These are phyloP conservation scores for Trichoderma asperelloides DNA, from an alignment of 495 filamentous ascomycete species.

Conservation along the genomic window DNA sequence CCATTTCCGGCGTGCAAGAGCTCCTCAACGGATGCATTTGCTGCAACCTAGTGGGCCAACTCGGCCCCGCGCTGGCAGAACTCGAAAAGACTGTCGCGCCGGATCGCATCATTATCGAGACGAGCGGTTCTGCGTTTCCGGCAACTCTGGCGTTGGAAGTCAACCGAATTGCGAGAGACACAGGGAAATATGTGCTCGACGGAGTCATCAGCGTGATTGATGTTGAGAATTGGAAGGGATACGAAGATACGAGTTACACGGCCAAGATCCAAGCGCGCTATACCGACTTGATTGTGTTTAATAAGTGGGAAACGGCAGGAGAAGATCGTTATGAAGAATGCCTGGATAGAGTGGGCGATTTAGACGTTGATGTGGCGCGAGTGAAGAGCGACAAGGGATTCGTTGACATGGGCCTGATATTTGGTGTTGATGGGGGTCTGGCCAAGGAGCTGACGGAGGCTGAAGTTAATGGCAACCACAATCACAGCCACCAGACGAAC, in stretches of 20 bases:
- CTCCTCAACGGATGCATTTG: constrained; percentile 95
- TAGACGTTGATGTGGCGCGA: constrained; percentile 71
- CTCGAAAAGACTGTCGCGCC: constrained; percentile 51
- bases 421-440: constrained; percentile 79
- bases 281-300: constrained; percentile 88
- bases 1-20: constrained; percentile 85
- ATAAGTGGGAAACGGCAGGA: constrained; percentile 79
- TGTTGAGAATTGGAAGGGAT: constrained; percentile 95
- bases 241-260: constrained; percentile 83
- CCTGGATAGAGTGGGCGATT: constrained; percentile 74
- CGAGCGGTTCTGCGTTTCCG: constrained; percentile 77
- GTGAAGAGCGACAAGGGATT: constrained; percentile 72
- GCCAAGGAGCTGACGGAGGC: constrained; percentile 47
- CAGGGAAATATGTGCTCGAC: constrained; percentile 63
- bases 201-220: constrained; percentile 90
- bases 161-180: constrained; percentile 63
- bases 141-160: constrained; percentile 90
- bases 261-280: constrained; percentile 80
- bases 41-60: constrained; percentile 92
- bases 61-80: constrained; percentile 67
- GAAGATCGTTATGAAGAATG: constrained; percentile 73
- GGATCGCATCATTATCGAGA: constrained; percentile 90
- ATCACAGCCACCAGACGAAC: constrained; percentile 23
- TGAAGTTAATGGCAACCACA: constrained; percentile 17
- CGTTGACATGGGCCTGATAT: constrained; percentile 66